Evolutionary conservation across 768 basidiomycete genomes (phyloP), one percentile per base, ranked within the genome.

Genomic region (Tylopilus plumbeoviolaceoides): DNA sequence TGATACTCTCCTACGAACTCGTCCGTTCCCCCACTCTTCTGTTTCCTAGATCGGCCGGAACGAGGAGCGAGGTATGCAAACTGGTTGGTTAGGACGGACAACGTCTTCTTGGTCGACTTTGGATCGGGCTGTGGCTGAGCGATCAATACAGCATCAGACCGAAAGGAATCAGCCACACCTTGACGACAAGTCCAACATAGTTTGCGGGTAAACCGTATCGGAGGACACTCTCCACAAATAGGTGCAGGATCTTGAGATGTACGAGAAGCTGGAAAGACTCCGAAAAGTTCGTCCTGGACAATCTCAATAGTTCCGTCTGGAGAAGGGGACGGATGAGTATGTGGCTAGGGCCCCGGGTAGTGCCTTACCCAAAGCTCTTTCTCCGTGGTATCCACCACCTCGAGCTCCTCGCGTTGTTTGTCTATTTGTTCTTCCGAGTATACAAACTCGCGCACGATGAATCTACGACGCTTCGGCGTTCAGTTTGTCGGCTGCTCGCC

Each of bases 281-380:
- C 1, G 94, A 95, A 69, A 98, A 99, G 72, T 95, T 98, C 48
- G 91, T 97, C 50, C 97, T 80, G 35, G 95, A 85, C 35, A 98
- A 69, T 61, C 90, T 82, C 23, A 99, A 75, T 0, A 99, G 80
- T 60, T 99, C 95, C 25, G 92, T 90, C 95, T 98, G 60, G 48
- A 18, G 27, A 11, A 21, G 23, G 41, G 17, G 33, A 49, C 14
- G 53, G 11, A 30, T 57, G 48, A 57, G 51, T 30, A 30, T 3
- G 36, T 9, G 21, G 31, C 10, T 21, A 23, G 44, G 15, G 25
- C 7, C 33, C 35, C 18, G 27, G 11, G 15, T 8, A 23, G 20
- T 41, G 30, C n/a, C 84, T 59, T 64, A 95, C 95, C 97, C 97
- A 98, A 45, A 97, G 84, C 64, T 99, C 95, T 71, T 90, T 92